Percentiles rank a stretch among this genome's conserved stretches.
These are phyloP conservation scores for Thraustochytrium striatum DNA, from an alignment of 352 stramenopile genomes.

Conservation along the genomic window DNA sequence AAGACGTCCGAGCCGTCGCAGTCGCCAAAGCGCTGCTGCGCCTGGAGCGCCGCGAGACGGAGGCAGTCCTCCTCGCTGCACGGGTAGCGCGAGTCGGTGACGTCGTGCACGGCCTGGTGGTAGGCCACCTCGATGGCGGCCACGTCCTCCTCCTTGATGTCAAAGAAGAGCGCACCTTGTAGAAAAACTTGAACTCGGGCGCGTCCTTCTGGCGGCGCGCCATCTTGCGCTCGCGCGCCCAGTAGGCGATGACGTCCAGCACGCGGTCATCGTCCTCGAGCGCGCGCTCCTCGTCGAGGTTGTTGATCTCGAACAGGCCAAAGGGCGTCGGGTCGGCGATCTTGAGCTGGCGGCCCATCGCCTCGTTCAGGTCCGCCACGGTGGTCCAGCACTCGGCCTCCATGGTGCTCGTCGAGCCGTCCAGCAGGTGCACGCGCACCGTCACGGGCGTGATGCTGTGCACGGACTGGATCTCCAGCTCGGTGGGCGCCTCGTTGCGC, in stretches of 20 bases:
- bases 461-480: conserved; percentile 62
- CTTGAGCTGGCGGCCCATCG: conserved; percentile 57
- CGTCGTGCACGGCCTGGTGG: conserved; percentile 68
- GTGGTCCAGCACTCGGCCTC: conserved; percentile 66
- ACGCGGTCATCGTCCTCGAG: conserved; percentile 66
- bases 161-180: conserved; percentile 71
- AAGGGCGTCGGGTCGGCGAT: conserved; percentile 61
- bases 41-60: conserved; percentile 64
- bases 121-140: conserved; percentile 65
- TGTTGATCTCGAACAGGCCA: conserved; percentile 63
- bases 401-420: conserved; percentile 57
- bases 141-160: conserved; percentile 63
- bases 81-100: conserved; percentile 61
- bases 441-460: conserved; percentile 59
- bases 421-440: conserved; percentile 60
- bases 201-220: conserved; percentile 54
- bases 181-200: conserved; percentile 57
- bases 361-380: conserved; percentile 58
- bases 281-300: conserved; percentile 60
- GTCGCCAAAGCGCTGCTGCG: conserved; percentile 52
- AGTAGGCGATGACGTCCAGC: conserved; percentile 68
- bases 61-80: conserved; percentile 63
- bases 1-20: conserved; percentile 4
- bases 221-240: conserved; percentile 64
- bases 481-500: conserved; percentile 64